Evolutionary conservation across 345 rosid genomes (phyloP).

Genomic region (Eucalyptus pumila): DNA sequence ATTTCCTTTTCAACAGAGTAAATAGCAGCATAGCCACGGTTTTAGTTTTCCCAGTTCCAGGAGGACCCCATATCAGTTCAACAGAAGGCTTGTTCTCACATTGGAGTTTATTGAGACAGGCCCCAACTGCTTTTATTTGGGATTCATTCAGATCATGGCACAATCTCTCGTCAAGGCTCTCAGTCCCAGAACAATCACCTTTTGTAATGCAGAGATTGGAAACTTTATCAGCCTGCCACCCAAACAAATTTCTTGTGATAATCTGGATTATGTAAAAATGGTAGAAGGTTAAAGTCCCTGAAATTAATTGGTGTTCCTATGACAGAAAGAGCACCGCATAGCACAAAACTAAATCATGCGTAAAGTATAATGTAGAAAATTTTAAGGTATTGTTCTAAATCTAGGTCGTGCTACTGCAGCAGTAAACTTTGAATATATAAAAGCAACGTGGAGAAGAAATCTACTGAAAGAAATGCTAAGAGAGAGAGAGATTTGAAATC

Average conservation of each 20-base stretch:
- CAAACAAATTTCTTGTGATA: neutral
- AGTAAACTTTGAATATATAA: neutral
- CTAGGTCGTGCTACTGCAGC: neutral
- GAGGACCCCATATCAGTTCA: slow-evolving; percentile 44
- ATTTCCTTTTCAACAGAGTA: slow-evolving; percentile 13
- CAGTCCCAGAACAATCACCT: neutral
- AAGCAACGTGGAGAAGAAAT: neutral
- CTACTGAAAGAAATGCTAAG: neutral
- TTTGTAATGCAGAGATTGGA: neutral
- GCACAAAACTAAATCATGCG: neutral
- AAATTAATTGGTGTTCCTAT: neutral
- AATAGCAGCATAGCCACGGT: slow-evolving; percentile 13
- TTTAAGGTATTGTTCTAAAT: neutral
- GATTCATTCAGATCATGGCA: slow-evolving; percentile 11
- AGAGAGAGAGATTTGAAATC: neutral
- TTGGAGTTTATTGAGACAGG: slow-evolving; percentile 3
- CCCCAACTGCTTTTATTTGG: slow-evolving; percentile 9
- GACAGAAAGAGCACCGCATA: neutral
- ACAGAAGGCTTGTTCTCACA: slow-evolving; percentile 15
- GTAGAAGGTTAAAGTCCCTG: neutral
- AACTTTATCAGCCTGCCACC: slow-evolving; percentile 10
- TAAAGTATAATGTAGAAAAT: neutral
- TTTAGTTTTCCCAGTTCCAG: slow-evolving; percentile 53
- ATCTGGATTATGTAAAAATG: neutral
- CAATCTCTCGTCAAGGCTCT: neutral